Base-by-base conservation (phyloP, 1,284 basidiomycete genomes). In the Marasmius tenuissimus region DNA sequence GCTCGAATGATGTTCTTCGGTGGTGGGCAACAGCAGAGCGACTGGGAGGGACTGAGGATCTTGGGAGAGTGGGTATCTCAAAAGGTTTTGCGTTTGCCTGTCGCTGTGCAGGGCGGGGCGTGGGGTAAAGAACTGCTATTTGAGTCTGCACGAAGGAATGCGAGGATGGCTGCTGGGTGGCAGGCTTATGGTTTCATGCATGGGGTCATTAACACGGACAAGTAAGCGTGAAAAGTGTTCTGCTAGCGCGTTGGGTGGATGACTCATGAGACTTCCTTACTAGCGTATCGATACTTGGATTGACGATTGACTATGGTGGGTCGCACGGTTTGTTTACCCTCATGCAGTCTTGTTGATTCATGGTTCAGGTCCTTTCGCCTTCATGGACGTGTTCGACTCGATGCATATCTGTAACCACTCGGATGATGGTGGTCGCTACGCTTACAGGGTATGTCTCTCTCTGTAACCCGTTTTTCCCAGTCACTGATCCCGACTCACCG, bases 121-220 rank as follows among this genome's bases (percentile, higher is more conserved):
- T 93, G 86, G 91, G 92, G 82, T 3, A 81, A 81, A 70, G 81
- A 83, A 54, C 78, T 97, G 52, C 83, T 97, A 1, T 75, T 88
- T 62, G 93, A 97, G 66, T 86, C 88, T 0, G 88, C 93, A 14
- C 83, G 81, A 70, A 79, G 93, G 68, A 98, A 97, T 69, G 96
- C 93, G 40, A 79, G 79, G 70, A 98, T 96, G 86, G 93, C 96
- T 0, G 97, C 94, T 1, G 88, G 83, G 1, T 98, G 97, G 97
- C 97, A 98, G 75, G 91, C 86, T 7, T 94, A 94, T 74, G 94
- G 94, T 0, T 96, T 93, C 73, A 95, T 95, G 91, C 90, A 93
- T 68, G 91, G 91, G 0, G 96, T 98, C n/a, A 93, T 98, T 69
- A 98, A 98, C 72, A 97, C 96, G 2, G 96, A 98, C 78, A 96